phyloP scores from a whole-genome alignment of 1,284 basidiomycete genomes.

The Cerioporus squamosus region DNA sequence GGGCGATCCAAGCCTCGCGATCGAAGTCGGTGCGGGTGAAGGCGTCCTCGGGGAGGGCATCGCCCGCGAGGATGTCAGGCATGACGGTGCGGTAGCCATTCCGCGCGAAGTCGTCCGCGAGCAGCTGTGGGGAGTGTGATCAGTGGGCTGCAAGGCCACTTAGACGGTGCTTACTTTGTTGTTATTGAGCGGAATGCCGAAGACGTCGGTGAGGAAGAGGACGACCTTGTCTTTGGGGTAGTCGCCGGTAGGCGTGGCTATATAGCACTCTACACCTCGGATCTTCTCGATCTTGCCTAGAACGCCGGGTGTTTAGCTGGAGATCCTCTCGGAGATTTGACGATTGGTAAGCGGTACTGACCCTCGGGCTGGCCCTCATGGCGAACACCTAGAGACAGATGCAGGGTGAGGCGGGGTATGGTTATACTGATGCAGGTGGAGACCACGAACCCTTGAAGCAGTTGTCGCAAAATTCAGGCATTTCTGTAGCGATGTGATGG shows the following conservation, averaged over 20 bases:
- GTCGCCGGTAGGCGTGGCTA: slow-evolving; percentile 51
- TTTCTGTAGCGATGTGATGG: background rate
- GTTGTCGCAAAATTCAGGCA: background rate
- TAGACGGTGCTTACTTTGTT: slow-evolving; percentile 39
- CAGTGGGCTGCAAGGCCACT: background rate
- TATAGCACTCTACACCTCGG: slow-evolving; percentile 52
- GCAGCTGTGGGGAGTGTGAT: slow-evolving; percentile 44
- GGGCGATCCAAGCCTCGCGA: slow-evolving; percentile 50
- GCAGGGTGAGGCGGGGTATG: background rate
- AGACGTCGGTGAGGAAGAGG: slow-evolving; percentile 64
- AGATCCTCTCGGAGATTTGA: background rate
- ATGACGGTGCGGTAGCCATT: slow-evolving; percentile 70
- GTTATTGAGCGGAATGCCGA: slow-evolving; percentile 63
- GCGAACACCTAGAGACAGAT: slow-evolving; percentile 46
- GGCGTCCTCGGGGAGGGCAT: slow-evolving; percentile 49
- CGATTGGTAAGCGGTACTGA: slow-evolving; percentile 21
- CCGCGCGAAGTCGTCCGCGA: slow-evolving; percentile 73
- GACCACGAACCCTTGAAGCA: background rate
- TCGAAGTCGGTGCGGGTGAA: slow-evolving; percentile 42
- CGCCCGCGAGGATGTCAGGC: slow-evolving; percentile 65
- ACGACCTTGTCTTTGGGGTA: slow-evolving; percentile 63
- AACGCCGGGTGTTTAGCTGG: background rate
- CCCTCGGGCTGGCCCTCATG: slow-evolving; percentile 60
- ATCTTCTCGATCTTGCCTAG: slow-evolving; percentile 49
- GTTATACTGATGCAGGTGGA: background rate